Conservation (phyloP, 2,329 filamentous ascomycete genomes). For the Stemphylium vesicarium region DNA sequence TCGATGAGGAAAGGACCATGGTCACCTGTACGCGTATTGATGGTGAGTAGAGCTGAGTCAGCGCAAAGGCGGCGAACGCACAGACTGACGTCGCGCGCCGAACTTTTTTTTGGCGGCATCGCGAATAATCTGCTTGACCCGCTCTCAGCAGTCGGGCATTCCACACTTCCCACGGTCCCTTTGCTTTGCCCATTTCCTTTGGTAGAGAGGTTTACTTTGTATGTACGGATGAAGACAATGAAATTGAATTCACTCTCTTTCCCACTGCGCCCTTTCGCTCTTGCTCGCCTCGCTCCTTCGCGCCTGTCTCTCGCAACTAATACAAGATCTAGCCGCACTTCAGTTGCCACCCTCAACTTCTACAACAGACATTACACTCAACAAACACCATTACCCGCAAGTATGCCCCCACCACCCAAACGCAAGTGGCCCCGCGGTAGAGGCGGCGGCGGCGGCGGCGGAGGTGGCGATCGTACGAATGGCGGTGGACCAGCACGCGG, state of each 20-base stretch:
- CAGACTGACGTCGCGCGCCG: slow-evolving; percentile 12
- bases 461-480: slow-evolving; percentile 12
- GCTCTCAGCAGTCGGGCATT: background rate
- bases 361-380: slow-evolving; percentile 18
- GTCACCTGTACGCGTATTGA: no score
- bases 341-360: slow-evolving; percentile 18
- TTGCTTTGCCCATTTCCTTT: slow-evolving; percentile 12
- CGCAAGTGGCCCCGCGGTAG: slow-evolving; percentile 33
- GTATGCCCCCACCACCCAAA: slow-evolving; percentile 33
- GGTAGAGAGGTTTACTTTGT: slow-evolving; percentile 19
- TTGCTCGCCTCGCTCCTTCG: slow-evolving; percentile 20
- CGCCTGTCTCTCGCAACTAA: slow-evolving; percentile 31
- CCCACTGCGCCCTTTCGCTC: slow-evolving; percentile 24
- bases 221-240: slow-evolving; percentile 35
- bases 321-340: slow-evolving; percentile 17
- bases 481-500: slow-evolving; percentile 7
- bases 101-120: slow-evolving; percentile 12
- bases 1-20: no score
- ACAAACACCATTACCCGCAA: slow-evolving; percentile 5
- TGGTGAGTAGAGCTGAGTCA: slow-evolving; percentile 4
- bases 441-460: slow-evolving; percentile 18
- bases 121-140: background rate
- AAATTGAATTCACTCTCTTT: slow-evolving; percentile 32
- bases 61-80: slow-evolving; percentile 4
- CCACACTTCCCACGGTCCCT: slow-evolving; percentile 6